A percentile compares a stretch with the other conserved stretches of the same genome.
phyloP scores from a whole-genome alignment of 495 filamentous ascomycete species.

The Aspergillus panamensis region DNA sequence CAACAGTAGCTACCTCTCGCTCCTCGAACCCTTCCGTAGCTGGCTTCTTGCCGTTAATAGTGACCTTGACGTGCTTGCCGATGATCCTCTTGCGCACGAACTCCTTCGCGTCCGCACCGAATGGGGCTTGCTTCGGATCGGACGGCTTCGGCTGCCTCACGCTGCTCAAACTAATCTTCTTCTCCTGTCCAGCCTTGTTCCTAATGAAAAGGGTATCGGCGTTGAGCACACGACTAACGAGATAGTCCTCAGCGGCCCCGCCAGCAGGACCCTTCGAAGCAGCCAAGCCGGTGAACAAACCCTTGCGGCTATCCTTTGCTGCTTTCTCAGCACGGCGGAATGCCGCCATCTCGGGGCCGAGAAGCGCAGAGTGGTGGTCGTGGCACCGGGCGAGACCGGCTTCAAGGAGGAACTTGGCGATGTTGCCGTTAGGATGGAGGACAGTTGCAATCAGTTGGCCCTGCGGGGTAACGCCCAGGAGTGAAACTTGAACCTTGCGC shows the following conservation, averaged over 20 bases:
- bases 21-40: slow-evolving; percentile 90
- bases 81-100: slow-evolving; percentile 91
- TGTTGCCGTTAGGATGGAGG: slow-evolving; percentile 84
- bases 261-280: slow-evolving; percentile 52
- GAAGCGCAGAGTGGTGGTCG: slow-evolving; percentile 87
- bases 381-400: slow-evolving; percentile 87
- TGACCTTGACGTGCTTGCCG: slow-evolving; percentile 87
- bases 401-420: slow-evolving; percentile 81
- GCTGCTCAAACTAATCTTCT: slow-evolving; percentile 87
- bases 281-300: slow-evolving; percentile 75
- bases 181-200: slow-evolving; percentile 78
- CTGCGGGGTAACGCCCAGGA: slow-evolving; percentile 84
- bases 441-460: slow-evolving; percentile 76
- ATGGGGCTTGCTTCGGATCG: slow-evolving; percentile 78
- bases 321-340: slow-evolving; percentile 84
- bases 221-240: slow-evolving; percentile 78
- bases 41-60: slow-evolving; percentile 84
- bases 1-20: slow-evolving; percentile 87
- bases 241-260: slow-evolving; percentile 65
- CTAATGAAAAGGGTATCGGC: slow-evolving; percentile 86
- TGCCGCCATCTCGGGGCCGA: slow-evolving; percentile 79
- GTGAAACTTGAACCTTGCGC: slow-evolving; percentile 72
- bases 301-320: slow-evolving; percentile 69
- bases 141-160: slow-evolving; percentile 84
- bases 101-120: slow-evolving; percentile 90